A percentile compares a stretch with the other conserved stretches of the same genome.
Conservation (phyloP, 2,329 filamentous ascomycete species). For the Triangularia verruculosa region DNA sequence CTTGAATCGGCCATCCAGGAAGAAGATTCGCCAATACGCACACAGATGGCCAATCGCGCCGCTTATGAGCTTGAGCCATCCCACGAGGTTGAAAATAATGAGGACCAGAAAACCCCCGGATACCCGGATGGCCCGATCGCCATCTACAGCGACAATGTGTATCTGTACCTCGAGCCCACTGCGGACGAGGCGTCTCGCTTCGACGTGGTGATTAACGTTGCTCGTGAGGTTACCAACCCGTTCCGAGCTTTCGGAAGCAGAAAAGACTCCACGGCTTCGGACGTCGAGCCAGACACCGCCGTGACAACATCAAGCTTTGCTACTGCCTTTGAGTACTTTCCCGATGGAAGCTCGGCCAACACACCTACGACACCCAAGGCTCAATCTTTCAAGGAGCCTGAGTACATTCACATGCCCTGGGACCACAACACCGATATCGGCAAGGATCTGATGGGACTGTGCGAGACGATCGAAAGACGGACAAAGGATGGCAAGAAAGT, state of each 20-base stretch:
- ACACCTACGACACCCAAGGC: constrained; percentile 60
- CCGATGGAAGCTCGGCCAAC: constrained; percentile 39
- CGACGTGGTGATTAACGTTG: constrained; percentile 82
- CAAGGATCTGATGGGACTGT: constrained; percentile 69
- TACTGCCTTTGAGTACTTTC: constrained; percentile 59
- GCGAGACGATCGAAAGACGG: constrained; percentile 71
- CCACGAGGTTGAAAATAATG: constrained; percentile 67
- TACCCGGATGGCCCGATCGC: constrained; percentile 80
- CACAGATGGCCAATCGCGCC: constrained; percentile 59
- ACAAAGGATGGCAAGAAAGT: constrained; percentile 73
- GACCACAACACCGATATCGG: constrained; percentile 87
- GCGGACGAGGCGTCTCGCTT: constrained; percentile 73
- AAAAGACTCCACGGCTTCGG: constrained; percentile 28
- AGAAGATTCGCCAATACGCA: constrained; percentile 56
- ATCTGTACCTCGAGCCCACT: constrained; percentile 76
- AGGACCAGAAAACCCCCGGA: constrained; percentile 76
- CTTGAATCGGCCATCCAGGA: constrained; percentile 47
- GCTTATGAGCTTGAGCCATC: constrained; percentile 59
- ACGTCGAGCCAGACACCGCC: constrained; percentile 53
- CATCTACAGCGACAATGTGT: constrained; percentile 76
- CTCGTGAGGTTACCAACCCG: constrained; percentile 76
- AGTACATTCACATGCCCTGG: constrained; percentile 86
- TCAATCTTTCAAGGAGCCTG: constrained; percentile 53
- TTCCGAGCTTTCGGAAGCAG: constrained; percentile 44
- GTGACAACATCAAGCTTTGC: constrained; percentile 56